phyloP scores from a whole-genome alignment of 139 green algal genomes.

The Coccomyxa sp. region DNA sequence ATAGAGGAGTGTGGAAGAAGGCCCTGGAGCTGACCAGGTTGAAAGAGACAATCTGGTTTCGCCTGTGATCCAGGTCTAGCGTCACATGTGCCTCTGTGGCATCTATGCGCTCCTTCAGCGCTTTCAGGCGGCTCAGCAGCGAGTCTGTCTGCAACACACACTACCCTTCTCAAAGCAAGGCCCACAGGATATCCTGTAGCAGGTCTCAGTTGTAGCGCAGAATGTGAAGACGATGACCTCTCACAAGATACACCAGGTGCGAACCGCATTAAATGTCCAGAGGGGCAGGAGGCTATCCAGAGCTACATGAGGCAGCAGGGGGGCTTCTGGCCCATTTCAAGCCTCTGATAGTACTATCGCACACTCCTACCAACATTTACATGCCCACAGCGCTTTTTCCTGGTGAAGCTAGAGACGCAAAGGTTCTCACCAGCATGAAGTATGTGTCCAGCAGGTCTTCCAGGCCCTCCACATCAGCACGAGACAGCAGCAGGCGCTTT shows the following conservation, averaged over 20 bases:
- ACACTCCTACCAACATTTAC: not conserved
- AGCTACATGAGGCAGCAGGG: too few species aligned
- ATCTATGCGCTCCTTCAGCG: conserved; percentile 23
- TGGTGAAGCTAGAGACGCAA: not conserved
- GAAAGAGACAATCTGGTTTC: conserved; percentile 28
- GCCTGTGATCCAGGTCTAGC: conserved; percentile 24
- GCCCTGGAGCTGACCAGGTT: conserved; percentile 8
- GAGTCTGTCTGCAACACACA: conserved; percentile 9
- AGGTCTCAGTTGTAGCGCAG: not conserved
- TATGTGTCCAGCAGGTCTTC: conserved; percentile 26
- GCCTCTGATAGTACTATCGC: not conserved
- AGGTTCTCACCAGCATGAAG: conserved; percentile 12
- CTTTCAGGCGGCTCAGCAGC: conserved; percentile 15
- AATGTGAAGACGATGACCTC: not conserved
- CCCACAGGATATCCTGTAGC: not conserved
- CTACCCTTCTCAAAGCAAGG: not conserved
- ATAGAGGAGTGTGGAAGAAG: not conserved
- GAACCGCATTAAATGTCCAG: too few species aligned
- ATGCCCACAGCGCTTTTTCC: not conserved
- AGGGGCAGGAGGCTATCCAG: too few species aligned
- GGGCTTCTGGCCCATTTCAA: too few species aligned
- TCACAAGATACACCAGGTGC: not conserved
- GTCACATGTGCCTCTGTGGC: conserved; percentile 20
- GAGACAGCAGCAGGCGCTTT: not conserved
- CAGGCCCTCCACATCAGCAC: conserved; percentile 11